phyloP scores from a whole-genome alignment of 2,329 filamentous ascomycete species.

The Penicillium fuscoglaucum region DNA sequence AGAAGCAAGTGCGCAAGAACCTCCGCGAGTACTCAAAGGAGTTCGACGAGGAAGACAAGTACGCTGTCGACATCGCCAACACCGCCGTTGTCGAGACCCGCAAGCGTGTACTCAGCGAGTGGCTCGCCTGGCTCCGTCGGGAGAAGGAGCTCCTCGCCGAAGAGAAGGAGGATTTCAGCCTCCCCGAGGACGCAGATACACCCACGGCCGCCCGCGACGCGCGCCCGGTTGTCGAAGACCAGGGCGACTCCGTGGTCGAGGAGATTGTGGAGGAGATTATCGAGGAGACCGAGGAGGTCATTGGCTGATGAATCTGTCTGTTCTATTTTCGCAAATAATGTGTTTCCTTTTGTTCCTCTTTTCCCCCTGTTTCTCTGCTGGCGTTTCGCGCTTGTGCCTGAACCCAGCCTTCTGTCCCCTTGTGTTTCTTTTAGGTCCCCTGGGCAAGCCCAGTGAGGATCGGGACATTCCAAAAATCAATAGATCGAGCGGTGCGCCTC shows the following conservation, averaged over 20 bases:
- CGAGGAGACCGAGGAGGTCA: slow-evolving; percentile 78
- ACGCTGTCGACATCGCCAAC: slow-evolving; percentile 91
- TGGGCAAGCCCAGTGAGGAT: slow-evolving; percentile 23
- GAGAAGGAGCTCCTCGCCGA: slow-evolving; percentile 70
- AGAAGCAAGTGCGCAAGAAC: slow-evolving; percentile 97
- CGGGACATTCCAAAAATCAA: slow-evolving; percentile 30
- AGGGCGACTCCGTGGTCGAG: slow-evolving; percentile 78
- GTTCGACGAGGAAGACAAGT: slow-evolving; percentile 93
- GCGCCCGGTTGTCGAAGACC: slow-evolving; percentile 59
- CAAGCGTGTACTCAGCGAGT: slow-evolving; percentile 80
- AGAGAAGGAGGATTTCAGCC: slow-evolving; percentile 67
- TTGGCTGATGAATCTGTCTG: slow-evolving; percentile 40
- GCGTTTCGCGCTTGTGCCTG: slow-evolving; percentile 24
- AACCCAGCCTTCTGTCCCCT: slow-evolving; percentile 31
- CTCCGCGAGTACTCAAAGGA: slow-evolving; percentile 91
- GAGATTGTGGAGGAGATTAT: slow-evolving; percentile 83
- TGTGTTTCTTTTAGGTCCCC: slow-evolving; percentile 29
- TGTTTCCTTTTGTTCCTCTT: slow-evolving; percentile 30
- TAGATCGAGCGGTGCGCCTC: slow-evolving; percentile 28
- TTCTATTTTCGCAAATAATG: slow-evolving; percentile 35
- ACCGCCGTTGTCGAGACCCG: slow-evolving; percentile 88
- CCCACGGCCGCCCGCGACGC: slow-evolving; percentile 52
- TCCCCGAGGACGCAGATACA: slow-evolving; percentile 66
- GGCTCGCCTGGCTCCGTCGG: slow-evolving; percentile 77
- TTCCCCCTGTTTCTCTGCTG: slow-evolving; percentile 26